phyloP scores from a whole-genome alignment of 176 grass and related monocot genomes.

The Oryza australiensis region DNA sequence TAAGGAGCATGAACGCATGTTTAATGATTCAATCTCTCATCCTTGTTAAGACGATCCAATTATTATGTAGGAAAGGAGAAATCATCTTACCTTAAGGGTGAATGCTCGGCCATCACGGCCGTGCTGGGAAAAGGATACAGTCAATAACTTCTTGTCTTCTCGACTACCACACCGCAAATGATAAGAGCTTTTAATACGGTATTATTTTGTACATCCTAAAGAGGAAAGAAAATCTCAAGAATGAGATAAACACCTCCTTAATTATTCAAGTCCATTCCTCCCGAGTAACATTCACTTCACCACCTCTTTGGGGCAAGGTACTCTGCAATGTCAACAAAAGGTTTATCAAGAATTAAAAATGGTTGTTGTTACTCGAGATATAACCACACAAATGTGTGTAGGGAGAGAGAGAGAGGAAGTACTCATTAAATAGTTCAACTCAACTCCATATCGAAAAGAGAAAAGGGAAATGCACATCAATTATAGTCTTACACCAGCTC shows the following conservation, averaged over 20 bases:
- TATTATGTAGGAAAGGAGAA: too few relatives aligned
- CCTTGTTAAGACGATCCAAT: too few relatives aligned
- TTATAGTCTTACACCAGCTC: too few relatives aligned
- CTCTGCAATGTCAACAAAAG: slow-evolving; percentile 55
- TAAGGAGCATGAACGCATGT: not conserved
- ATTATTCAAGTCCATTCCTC: slow-evolving; percentile 99
- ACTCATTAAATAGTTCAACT: too few relatives aligned
- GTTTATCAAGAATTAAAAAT: slow-evolving; percentile 25
- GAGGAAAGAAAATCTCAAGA: not conserved
- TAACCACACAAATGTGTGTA: too few relatives aligned
- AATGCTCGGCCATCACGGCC: too few relatives aligned
- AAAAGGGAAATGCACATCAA: too few relatives aligned
- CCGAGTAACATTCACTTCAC: slow-evolving; percentile 88
- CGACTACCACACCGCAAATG: slow-evolving; percentile 92
- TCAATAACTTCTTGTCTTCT: slow-evolving; percentile 96
- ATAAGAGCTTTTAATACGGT: too few relatives aligned
- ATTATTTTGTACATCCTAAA: slow-evolving; percentile 8
- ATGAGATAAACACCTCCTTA: slow-evolving; percentile 78
- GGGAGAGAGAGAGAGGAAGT: too few relatives aligned
- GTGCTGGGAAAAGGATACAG: slow-evolving; percentile 97
- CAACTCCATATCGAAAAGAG: too few relatives aligned
- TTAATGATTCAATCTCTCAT: not conserved
- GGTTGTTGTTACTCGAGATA: too few relatives aligned
- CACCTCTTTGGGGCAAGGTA: slow-evolving; percentile 84
- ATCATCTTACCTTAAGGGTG: too few relatives aligned